These are phyloP conservation scores for Paecilomyces formosus DNA, from an alignment of 2,329 filamentous ascomycete species.

Conservation along the genomic window DNA sequence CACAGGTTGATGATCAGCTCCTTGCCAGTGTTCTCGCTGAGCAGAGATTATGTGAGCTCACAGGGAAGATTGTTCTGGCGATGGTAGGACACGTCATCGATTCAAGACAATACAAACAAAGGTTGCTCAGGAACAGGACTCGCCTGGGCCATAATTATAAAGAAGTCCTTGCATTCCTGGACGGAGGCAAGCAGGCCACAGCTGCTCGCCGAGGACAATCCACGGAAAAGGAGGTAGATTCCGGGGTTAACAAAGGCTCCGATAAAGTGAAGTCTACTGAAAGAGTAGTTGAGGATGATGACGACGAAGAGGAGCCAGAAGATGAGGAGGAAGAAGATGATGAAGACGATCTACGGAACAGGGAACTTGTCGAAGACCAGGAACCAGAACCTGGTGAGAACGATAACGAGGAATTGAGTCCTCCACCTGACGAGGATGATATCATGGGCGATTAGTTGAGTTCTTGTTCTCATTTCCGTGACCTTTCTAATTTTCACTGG, in stretches of 20 bases:
- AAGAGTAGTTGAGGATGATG: constrained; percentile 37
- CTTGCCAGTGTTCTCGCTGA: constrained; percentile 68
- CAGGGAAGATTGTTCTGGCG: constrained; percentile 75
- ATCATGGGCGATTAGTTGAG: constrained; percentile 34
- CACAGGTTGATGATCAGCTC: constrained; percentile 43
- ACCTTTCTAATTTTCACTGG: background rate
- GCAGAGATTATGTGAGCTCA: constrained; percentile 75
- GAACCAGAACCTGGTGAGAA: constrained; percentile 33
- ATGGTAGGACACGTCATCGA: constrained; percentile 71
- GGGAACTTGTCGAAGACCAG: constrained; percentile 32
- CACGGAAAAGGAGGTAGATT: constrained; percentile 15
- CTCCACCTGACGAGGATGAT: constrained; percentile 28
- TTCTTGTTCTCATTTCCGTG: constrained; percentile 1
- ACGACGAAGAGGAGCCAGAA: constrained; percentile 26
- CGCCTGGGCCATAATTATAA: constrained; percentile 78
- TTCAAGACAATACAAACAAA: constrained; percentile 57
- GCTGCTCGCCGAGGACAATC: constrained; percentile 15
- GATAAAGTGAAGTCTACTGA: constrained; percentile 29
- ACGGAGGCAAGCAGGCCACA: constrained; percentile 50
- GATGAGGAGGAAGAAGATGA: constrained; percentile 32
- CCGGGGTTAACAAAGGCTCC: constrained; percentile 24
- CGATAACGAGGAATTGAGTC: constrained; percentile 19
- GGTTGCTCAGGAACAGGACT: constrained; percentile 71
- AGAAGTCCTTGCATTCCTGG: constrained; percentile 73
- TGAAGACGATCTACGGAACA: constrained; percentile 30